Evolutionary conservation across 2,329 filamentous ascomycete species (phyloP), one percentile per base, ranked within the genome.

Genomic region (Arthroderma sp.): DNA sequence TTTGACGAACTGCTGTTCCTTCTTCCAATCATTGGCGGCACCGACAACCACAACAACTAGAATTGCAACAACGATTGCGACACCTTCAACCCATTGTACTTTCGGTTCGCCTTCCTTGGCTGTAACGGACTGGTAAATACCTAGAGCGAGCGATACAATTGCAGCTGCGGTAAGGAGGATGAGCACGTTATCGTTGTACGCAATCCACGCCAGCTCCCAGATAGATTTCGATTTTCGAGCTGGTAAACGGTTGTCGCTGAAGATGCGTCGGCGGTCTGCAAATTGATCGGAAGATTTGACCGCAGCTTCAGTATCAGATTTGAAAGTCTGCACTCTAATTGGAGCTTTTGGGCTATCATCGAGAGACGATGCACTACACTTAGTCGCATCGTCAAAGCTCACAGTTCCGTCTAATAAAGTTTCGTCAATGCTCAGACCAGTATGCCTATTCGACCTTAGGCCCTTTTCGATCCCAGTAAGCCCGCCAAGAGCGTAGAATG

Each of bases 171-270:
- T 82, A 47, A 86, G 68, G 4, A 86, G 65, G 44, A 86, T 82
- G 43, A 86, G 67, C 7, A 88, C 78, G 55, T 87, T 88, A 63
- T 88, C 83, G 57, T 87, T 86, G 64, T 85, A 86, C 1, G 83
- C 82, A 55, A 86, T 82, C 83, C 83, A 88, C 50, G 79, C 79
- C 10, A 87, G 65, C 55, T 80, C 70, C 48, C 82, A 68, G 42
- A 87, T 78, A 34, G 70, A 79, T 58, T 86, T 86, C 27, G 78
- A 69, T 55, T 82, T 83, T 54, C 76, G 76, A 51, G 77, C 77
- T 0, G 80, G 80, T n/a, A 84, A 64, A 29, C 69, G 67, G 53
- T 87, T 87, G 50, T 77, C 74, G 43, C 76, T 78, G 58, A 77
- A 88, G 5, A 87, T 69, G 32, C 81, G 77, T 56, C 75, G 82